Conservation (phyloP, 805 yeast genomes). For the Wickerhamomyces ciferrii region DNA sequence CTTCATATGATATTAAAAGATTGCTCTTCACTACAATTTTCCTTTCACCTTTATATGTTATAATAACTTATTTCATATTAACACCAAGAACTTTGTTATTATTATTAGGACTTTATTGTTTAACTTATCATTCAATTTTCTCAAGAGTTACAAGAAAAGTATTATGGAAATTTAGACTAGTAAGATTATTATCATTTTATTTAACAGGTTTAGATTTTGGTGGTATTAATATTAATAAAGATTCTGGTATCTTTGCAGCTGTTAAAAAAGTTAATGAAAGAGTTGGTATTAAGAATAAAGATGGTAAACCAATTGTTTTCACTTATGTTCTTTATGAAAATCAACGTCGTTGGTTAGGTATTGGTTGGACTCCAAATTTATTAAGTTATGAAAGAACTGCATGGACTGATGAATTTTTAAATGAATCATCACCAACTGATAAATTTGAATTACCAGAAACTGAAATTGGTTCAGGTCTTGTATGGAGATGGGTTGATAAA, state of each 20-base stretch:
- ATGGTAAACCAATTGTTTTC: constrained; percentile 60
- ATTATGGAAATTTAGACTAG: constrained; percentile 75
- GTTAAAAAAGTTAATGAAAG: constrained; percentile 34
- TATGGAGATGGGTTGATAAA: constrained; percentile 94
- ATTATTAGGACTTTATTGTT: constrained; percentile 48
- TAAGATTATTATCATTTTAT: constrained; percentile 71
- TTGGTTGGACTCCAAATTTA: constrained; percentile 95
- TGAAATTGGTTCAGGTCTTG: constrained; percentile 59
- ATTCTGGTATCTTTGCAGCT: constrained; percentile 38
- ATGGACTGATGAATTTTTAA: constrained; percentile 95
- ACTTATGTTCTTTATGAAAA: constrained; percentile 92
- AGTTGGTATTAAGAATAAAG: constrained; percentile 24
- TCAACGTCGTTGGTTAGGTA: constrained; percentile 95
- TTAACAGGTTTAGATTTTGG: constrained; percentile 83
- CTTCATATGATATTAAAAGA: constrained; percentile 74
- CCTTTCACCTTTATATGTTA: constrained; percentile 78
- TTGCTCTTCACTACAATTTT: constrained; percentile 79
- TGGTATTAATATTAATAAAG: constrained; percentile 32
- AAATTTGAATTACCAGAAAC: constrained; percentile 77
- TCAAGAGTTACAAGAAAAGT: constrained; percentile 77
- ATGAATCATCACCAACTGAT: constrained; percentile 76
- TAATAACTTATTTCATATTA: constrained; percentile 60
- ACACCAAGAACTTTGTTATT: constrained; percentile 67
- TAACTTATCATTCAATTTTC: constrained; percentile 86
- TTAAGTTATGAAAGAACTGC: constrained; percentile 91